Evolutionary conservation across 2,329 filamentous ascomycete species (phyloP), one percentile per base, ranked within the genome.

Genomic region (Aureobasidium sp.): DNA sequence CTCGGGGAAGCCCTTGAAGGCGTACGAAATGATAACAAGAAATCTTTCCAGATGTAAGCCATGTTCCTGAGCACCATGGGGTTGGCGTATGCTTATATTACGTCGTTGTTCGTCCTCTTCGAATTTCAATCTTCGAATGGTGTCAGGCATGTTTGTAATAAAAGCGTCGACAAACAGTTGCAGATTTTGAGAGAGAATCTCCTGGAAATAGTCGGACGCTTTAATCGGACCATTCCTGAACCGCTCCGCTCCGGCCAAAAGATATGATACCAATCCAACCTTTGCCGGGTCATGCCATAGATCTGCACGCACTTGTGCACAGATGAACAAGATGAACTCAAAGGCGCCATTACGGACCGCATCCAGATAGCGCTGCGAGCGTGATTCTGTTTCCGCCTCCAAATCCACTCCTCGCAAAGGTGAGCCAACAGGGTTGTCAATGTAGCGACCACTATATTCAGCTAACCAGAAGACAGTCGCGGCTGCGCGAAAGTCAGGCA

Each of bases 121-220:
- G 1, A 83, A 79, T 58, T 91, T 88, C 25, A 97, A 74, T 67
- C 84, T 88, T 51, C 91, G 84, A 39, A 98, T 78, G 3, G 93
- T 85, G 70, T 97, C 90, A 0, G 93, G 93, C 73, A 97, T 86
- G 64, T 98, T 95, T 0, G 89, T 88, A 60, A 98, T 94, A 66
- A 95, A 94, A 4, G 87, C 86, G 64, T 97, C 91, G 6, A 91
- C 82, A 64, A 97, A 95, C 0, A 79, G 79, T 66, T 97, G 91
- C 8, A 97, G 71, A 63, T 90, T 87, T 55, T 85, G 79, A 80
- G 91, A 88, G 24, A 95, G 70, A 19, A 85, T 74, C 6, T 75
- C 65, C 58, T 87, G 85, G 64, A 97, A 89, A 59, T 83, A 83
- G 6, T 78, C 74, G 3, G 86, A 84, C 53, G 90, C 88, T 2